Conservation (phyloP, 495 filamentous ascomycete species). For the Clohesyomyces aquaticus region DNA sequence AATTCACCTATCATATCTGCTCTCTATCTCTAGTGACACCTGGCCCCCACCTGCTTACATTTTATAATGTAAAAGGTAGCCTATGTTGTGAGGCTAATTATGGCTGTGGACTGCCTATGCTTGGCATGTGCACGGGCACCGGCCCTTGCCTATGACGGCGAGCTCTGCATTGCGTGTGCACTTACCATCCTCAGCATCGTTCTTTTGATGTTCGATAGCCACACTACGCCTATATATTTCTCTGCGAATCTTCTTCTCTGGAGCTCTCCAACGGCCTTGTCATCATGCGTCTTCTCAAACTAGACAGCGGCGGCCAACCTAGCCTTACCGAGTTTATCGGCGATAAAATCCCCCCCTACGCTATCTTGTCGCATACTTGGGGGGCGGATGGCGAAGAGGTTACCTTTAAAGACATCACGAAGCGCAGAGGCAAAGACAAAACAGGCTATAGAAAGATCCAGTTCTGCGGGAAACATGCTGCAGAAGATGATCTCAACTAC, state of each 20-base stretch:
- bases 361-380: slow-evolving; percentile 19
- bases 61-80: too few species aligned
- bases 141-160: too few species aligned
- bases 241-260: neutral
- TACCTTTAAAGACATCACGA: neutral
- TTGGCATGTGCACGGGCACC: too few species aligned
- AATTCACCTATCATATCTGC: too few species aligned
- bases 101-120: too few species aligned
- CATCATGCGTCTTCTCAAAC: slow-evolving; percentile 20
- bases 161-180: too few species aligned
- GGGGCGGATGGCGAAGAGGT: neutral
- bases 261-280: slow-evolving; percentile 2
- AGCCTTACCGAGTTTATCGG: slow-evolving; percentile 12
- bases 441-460: neutral
- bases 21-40: too few species aligned
- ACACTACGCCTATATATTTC: slow-evolving; percentile 5
- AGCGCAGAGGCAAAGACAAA: neutral
- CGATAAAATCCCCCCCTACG: slow-evolving; percentile 14
- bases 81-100: too few species aligned
- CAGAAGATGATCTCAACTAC: neutral
- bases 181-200: slow-evolving; percentile 1
- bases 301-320: slow-evolving; percentile 1
- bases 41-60: too few species aligned
- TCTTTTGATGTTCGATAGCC: neutral
- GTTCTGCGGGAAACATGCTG: neutral